Conservation (phyloP, 2,329 filamentous ascomycete genomes). For the Diaporthe helianthi region DNA sequence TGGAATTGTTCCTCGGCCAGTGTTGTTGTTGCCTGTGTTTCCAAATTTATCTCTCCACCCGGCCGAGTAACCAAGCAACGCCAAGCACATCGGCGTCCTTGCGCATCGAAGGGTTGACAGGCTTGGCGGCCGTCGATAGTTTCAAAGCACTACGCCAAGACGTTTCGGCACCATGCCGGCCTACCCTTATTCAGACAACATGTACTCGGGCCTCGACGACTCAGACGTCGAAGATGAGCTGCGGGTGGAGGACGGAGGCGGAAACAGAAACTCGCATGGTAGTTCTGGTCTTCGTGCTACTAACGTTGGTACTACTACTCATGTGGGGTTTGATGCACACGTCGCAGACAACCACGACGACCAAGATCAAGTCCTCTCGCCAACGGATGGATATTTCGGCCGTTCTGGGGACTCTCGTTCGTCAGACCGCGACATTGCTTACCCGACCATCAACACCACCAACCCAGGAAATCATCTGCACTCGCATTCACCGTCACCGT, state of each 20-base stretch:
- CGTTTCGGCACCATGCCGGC: constrained; percentile 48
- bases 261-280: constrained; percentile 27
- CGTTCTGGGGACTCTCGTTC: constrained; percentile 35
- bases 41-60: constrained; percentile 21
- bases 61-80: constrained; percentile 27
- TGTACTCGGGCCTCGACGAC: constrained; percentile 50
- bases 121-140: constrained; percentile 31
- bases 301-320: background rate
- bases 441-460: constrained; percentile 36
- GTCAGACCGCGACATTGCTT: constrained; percentile 18
- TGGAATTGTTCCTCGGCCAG: background rate
- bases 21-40: background rate
- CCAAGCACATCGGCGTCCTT: constrained; percentile 24
- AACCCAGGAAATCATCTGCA: background rate
- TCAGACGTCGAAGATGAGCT: constrained; percentile 34
- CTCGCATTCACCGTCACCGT: no score
- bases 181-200: constrained; percentile 55
- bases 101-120: background rate
- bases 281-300: background rate
- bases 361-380: constrained; percentile 49
- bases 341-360: constrained; percentile 31
- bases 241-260: constrained; percentile 34
- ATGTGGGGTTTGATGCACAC: constrained; percentile 8
- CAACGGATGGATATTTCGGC: constrained; percentile 61
- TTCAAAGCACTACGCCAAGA: constrained; percentile 36